Evolutionary conservation across 345 rosid species (phyloP).

Genomic region (Arabis hirsuta): DNA sequence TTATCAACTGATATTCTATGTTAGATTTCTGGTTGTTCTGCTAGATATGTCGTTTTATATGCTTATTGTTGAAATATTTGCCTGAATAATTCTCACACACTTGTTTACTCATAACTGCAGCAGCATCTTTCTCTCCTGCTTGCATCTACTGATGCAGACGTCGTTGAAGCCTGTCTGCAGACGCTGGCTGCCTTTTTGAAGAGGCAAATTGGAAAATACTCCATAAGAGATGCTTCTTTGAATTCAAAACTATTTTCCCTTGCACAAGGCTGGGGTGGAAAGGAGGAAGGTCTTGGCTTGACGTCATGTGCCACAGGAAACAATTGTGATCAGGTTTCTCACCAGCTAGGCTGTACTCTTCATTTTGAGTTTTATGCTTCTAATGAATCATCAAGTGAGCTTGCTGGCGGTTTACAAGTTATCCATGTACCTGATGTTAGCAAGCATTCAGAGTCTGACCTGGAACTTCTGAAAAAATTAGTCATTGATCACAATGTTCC

Average conservation of each 20-base stretch:
- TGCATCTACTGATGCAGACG: slow-evolving; percentile 94
- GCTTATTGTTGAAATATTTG: not conserved
- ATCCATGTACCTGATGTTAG: slow-evolving; percentile 71
- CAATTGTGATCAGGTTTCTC: slow-evolving; percentile 70
- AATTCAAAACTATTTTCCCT: slow-evolving; percentile 83
- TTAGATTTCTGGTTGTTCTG: slow-evolving; percentile 9
- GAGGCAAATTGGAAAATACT: slow-evolving; percentile 80
- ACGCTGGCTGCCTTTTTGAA: slow-evolving; percentile 86
- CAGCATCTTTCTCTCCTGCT: slow-evolving; percentile 94
- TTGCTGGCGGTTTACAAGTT: slow-evolving; percentile 65
- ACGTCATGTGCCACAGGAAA: slow-evolving; percentile 67
- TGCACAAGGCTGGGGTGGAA: slow-evolving; percentile 99
- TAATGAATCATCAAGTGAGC: slow-evolving; percentile 52
- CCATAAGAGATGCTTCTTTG: slow-evolving; percentile 77
- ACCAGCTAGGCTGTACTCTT: slow-evolving; percentile 84
- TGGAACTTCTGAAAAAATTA: slow-evolving; percentile 76
- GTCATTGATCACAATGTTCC: slow-evolving; percentile 79
- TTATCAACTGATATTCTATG: slow-evolving; percentile 9
- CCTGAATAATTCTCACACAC: slow-evolving; percentile 21
- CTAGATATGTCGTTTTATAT: slow-evolving; percentile 3
- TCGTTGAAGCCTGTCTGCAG: slow-evolving; percentile 88
- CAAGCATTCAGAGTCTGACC: slow-evolving; percentile 63
- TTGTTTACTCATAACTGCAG: slow-evolving; percentile 54
- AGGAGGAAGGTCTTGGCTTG: slow-evolving; percentile 97
- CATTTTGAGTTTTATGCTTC: slow-evolving; percentile 94